A percentile compares a stretch with the other conserved stretches of the same genome.
These are phyloP conservation scores for Tanozyma kutaoensis DNA, from an alignment of 805 yeast genomes.

Conservation along the genomic window DNA sequence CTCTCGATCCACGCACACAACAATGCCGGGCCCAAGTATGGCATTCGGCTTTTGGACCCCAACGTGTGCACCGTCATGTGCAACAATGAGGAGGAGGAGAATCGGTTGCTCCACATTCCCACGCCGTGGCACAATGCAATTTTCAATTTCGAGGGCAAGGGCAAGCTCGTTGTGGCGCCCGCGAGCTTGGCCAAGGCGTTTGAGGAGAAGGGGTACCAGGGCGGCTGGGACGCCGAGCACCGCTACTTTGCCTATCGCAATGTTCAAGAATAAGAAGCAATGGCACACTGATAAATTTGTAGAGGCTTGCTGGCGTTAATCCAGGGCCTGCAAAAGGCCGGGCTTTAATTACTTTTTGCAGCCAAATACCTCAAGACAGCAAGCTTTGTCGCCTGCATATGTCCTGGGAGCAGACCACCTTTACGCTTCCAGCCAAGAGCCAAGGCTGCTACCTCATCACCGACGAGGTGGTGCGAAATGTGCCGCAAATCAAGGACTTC, in stretches of 20 bases:
- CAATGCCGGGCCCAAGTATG: constrained; percentile 48
- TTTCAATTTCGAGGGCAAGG: constrained; percentile 24
- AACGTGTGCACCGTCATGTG: constrained; percentile 32
- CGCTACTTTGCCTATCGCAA: constrained; percentile 3
- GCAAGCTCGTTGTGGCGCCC: constrained; percentile 7
- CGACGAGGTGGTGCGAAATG: constrained; percentile 39
- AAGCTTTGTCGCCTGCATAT: not conserved
- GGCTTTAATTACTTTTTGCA: not conserved
- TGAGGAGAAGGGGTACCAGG: constrained; percentile 4
- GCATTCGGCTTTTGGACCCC: constrained; percentile 31
- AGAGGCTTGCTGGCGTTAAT: not conserved
- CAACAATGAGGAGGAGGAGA: constrained; percentile 24
- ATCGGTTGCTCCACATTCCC: constrained; percentile 45
- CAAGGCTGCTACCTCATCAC: constrained; percentile 65
- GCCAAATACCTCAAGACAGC: not conserved
- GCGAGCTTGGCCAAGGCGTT: not conserved
- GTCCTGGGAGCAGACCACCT: constrained; percentile 48
- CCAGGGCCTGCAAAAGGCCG: not conserved
- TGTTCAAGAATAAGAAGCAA: not conserved
- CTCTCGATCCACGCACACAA: constrained; percentile 51
- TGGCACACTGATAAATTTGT: not conserved
- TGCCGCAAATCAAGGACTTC: constrained; percentile 49
- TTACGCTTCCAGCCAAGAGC: constrained; percentile 40
- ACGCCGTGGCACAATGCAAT: constrained; percentile 57
- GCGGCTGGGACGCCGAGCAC: constrained; percentile 7